phyloP scores from a whole-genome alignment of 23 red algal species.

The Gracilaria gracilis region DNA sequence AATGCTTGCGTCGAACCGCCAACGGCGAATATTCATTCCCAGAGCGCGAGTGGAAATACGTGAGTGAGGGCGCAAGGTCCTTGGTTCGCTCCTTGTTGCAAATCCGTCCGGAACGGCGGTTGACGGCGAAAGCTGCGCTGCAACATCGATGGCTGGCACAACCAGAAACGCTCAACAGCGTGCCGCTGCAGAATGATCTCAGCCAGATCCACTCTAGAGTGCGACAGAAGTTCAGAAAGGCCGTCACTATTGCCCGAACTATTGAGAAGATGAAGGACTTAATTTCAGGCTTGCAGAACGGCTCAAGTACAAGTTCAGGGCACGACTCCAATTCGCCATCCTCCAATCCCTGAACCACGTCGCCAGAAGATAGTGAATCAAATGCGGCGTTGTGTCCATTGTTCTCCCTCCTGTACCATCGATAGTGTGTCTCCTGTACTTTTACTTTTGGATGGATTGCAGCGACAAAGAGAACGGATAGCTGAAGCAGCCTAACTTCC shows the following conservation, averaged over 20 bases:
- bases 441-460: background rate
- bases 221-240: constrained; percentile 71
- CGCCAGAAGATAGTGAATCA: background rate
- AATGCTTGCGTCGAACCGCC: constrained; percentile 73
- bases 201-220: constrained; percentile 68
- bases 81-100: constrained; percentile 81
- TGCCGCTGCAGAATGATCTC: constrained; percentile 72
- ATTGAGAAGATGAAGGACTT: constrained; percentile 74
- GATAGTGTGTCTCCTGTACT: background rate
- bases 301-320: background rate
- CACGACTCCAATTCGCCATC: background rate
- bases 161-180: constrained; percentile 51
- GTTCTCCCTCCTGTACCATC: no score
- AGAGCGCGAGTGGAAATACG: constrained; percentile 72
- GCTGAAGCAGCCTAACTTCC: background rate
- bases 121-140: constrained; percentile 82
- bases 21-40: constrained; percentile 80
- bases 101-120: constrained; percentile 81
- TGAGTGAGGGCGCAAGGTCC: constrained; percentile 77
- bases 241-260: constrained; percentile 60
- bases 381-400: background rate
- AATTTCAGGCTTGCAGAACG: constrained; percentile 17
- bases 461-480: background rate
- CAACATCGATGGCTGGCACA: constrained; percentile 83
- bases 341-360: background rate